Evolutionary conservation across 345 rosid genomes (phyloP), one percentile per base, ranked within the genome.

Genomic region (Excoecaria agallocha): DNA sequence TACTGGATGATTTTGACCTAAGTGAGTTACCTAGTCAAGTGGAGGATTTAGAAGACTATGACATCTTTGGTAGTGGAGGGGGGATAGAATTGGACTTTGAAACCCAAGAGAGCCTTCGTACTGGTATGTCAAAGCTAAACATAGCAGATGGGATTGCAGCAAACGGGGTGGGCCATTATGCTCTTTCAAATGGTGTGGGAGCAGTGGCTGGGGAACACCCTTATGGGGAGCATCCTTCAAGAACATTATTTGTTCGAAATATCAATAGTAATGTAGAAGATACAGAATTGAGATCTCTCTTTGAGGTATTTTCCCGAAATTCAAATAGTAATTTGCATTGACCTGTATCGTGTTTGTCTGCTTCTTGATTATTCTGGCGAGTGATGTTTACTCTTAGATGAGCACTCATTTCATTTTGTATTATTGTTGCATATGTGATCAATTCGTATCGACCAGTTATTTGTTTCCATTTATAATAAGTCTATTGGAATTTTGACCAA

Each of bases 191-290:
- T 86, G 90, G 89, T 45, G 73, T 80, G 67, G 96, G 90, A 64
- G 79, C 91, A 22, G 88, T 92, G 77, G 90, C 89, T 49, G 94
- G 97, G 63, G 98, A 94, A 49, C 97, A 94, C 79, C 98, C 98
- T 17, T 89, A 86, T 62, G 98, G 98, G 48, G 98, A 94, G 82
- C 97, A 92, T 80, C 98, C 97, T 84, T 94, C 98, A 12, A 86
- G 98, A 80, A 94, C 98, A 45, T 73, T 94, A 63, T 94, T 92
- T 82, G 98, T 94, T 20, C 87, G 97, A 68, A 94, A 94, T 77
- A 94, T 94, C 72, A 94, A 94, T 82, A 94, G 98, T 73, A 89
- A 91, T 72, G 97, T 92, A 20, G 98, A 94, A 65, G 97, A 94
- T 80, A 80, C 89, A 37, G 98, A 94, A 82, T 78, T 94, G 79